Percentiles rank a stretch among this genome's conserved stretches.
Conservation (phyloP, 345 rosid genomes). For the Psidium friedrichsthalianum region DNA sequence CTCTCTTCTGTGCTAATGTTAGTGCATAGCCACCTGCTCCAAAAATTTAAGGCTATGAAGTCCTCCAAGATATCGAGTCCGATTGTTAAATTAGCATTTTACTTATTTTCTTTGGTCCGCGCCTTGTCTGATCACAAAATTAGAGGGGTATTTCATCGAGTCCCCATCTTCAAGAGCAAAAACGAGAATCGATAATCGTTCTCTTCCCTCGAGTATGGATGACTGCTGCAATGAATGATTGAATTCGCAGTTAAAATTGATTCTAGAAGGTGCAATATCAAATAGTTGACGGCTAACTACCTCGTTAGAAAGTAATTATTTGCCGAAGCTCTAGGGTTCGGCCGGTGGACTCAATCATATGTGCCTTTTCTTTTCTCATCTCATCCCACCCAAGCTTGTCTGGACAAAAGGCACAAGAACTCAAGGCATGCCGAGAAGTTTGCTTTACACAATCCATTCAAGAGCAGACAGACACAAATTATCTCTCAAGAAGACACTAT, state of each 20-base stretch:
- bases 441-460: background rate
- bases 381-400: background rate
- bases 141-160: too few species aligned
- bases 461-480: background rate
- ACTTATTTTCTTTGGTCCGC: background rate
- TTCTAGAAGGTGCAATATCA: too few species aligned
- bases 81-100: background rate
- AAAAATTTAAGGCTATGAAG: background rate
- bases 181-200: background rate
- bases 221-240: too few species aligned
- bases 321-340: too few species aligned
- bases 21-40: background rate
- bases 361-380: background rate
- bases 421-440: background rate
- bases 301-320: too few species aligned
- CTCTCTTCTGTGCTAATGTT: background rate
- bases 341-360: background rate
- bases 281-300: too few species aligned
- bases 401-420: background rate
- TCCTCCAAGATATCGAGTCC: background rate
- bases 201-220: background rate
- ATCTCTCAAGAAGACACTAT: background rate
- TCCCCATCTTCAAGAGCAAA: background rate
- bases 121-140: background rate
- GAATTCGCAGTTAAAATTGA: too few species aligned